Base-by-base conservation (phyloP, 2,329 filamentous ascomycete genomes). In the Colletotrichum tamarilloi region DNA sequence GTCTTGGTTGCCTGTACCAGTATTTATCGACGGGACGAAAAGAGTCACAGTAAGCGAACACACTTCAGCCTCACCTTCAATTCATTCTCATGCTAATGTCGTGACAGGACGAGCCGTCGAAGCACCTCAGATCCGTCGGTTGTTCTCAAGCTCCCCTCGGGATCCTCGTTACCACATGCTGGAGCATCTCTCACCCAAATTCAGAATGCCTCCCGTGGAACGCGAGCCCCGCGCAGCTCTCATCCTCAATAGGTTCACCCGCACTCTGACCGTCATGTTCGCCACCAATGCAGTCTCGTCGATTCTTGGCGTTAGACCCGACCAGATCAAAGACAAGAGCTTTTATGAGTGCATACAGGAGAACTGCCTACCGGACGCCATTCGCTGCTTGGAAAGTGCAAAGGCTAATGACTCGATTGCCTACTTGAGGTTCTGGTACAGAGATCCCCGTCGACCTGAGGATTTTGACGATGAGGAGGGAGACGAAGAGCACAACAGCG, bases 391-490 rank as follows among this genome's bases (percentile, higher is more conserved):
- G 38, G 95, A 97, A 81, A 93, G 93, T 76, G 94, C 95, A 26
- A 97, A 97, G 80, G 92, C 93, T 32, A 97, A 97, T 77, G 94
- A 97, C 80, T 97, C 95, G 2, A 97, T 97, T 78, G 94, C 95
- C 2, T 97, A 97, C 78, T 86, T 97, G 72, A 92, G 95, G 22
- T 97, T 97, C 81, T 94, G 92, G 89, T 96, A 93, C 78, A 89
- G 93, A 66, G 92, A 97, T 79, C 94, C 94, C 22, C 87, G 92
- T 35, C 85, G 88, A 68, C 87, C 86, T 32, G 87, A 89, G 67
- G 87, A 89, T 63, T 83, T 87, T 49, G 42, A 22, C 12, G 80
- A 84, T 53, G 80, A 81, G 22, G 82, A 85, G 11, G 81, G 83
- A 12, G 81, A 86, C 32, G 82, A 84, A 26, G 87, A 88, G 9